A percentile compares a stretch with the other conserved stretches of the same genome.
Conservation (phyloP, 768 basidiomycete genomes). For the Collybia nuda region DNA sequence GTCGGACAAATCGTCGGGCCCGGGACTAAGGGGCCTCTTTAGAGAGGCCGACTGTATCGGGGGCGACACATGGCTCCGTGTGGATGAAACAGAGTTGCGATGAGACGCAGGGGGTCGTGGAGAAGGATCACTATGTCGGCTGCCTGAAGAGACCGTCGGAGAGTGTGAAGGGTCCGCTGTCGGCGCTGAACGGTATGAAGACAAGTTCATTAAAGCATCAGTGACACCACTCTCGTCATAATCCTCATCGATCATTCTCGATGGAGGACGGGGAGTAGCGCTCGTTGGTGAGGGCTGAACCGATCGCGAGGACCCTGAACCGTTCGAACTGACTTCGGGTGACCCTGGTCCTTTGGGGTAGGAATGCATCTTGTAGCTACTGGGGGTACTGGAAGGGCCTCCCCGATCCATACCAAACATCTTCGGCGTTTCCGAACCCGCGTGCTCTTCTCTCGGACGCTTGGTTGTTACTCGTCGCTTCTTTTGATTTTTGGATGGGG, state of each 20-base stretch:
- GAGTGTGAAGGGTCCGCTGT: conserved; percentile 46
- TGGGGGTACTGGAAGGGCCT: conserved; percentile 22
- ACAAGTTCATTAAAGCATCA: conserved; percentile 77
- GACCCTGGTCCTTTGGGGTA: conserved; percentile 44
- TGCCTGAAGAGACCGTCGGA: conserved; percentile 58
- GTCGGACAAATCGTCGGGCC: conserved; percentile 52
- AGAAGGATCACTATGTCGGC: conserved; percentile 50
- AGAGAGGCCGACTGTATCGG: conserved; percentile 43
- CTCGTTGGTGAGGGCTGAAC: conserved; percentile 73
- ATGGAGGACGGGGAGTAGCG: conserved; percentile 56
- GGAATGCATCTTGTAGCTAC: conserved; percentile 25
- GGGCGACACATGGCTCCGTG: conserved; percentile 64
- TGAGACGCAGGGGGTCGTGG: conserved; percentile 51
- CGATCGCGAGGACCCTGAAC: conserved; percentile 63
- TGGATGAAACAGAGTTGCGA: conserved; percentile 68
- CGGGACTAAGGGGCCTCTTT: conserved; percentile 72
- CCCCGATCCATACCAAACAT: conserved; percentile 31
- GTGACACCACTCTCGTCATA: conserved; percentile 83
- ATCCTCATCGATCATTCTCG: conserved; percentile 83
- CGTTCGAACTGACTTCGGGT: conserved; percentile 68
- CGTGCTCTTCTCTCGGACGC: conserved; percentile 43
- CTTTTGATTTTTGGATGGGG: conserved; percentile 55
- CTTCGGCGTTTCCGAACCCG: conserved; percentile 46
- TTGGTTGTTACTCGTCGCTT: conserved; percentile 43
- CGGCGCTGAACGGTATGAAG: conserved; percentile 35